phyloP scores from a whole-genome alignment of 257 asterid species.

The Parsonsia alboflavescens region DNA sequence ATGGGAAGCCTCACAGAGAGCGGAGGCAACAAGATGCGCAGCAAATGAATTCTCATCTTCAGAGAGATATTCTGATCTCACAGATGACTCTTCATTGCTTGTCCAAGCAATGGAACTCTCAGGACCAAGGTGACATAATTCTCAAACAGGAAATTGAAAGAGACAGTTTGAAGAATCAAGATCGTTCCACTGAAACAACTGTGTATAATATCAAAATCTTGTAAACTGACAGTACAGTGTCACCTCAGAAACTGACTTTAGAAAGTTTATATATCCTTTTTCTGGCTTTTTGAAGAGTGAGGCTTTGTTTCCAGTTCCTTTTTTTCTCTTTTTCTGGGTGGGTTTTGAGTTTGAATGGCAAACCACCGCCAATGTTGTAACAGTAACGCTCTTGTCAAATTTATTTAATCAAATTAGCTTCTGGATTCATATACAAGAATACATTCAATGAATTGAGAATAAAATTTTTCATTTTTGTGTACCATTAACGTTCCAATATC shows the following conservation, averaged over 20 bases:
- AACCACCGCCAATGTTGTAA: neutral
- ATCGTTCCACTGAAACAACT: neutral
- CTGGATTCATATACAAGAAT: neutral
- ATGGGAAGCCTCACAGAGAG: slow-evolving; percentile 94
- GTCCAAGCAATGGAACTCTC: slow-evolving; percentile 97
- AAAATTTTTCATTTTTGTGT: neutral
- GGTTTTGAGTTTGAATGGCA: neutral
- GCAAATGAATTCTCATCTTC: slow-evolving; percentile 78
- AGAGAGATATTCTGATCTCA: slow-evolving; percentile 87
- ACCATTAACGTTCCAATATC: no score
- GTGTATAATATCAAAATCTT: neutral
- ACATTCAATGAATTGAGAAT: no score
- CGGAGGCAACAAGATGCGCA: slow-evolving; percentile 56
- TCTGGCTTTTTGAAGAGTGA: neutral
- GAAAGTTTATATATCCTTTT: neutral
- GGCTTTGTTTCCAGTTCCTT: neutral
- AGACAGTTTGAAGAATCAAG: neutral
- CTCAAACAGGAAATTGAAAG: neutral
- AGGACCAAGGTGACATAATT: slow-evolving; percentile 62
- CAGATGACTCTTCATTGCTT: slow-evolving; percentile 82
- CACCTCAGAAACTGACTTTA: neutral
- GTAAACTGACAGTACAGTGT: neutral
- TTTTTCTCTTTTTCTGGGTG: neutral
- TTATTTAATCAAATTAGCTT: neutral
- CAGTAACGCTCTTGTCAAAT: neutral